Conservation (phyloP, 768 basidiomycete species). For the Leccinum barrowsii region DNA sequence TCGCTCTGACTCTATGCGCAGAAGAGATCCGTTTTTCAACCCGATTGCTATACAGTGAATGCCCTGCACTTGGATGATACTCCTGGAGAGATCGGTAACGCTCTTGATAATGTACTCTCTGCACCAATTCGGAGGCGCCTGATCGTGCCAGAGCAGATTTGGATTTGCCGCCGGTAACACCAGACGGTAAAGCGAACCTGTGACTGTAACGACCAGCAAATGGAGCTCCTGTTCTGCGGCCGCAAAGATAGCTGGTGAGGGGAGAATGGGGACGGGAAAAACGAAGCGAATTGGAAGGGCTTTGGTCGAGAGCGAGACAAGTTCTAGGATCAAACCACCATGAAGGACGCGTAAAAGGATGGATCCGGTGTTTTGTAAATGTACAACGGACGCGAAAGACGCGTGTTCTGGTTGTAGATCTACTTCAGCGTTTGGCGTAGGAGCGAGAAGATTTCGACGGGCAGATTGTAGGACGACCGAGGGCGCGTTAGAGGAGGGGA, state of each 20-base stretch:
- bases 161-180: constrained; percentile 57
- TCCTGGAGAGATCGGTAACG: constrained; percentile 39
- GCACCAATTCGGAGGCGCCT: constrained; percentile 52
- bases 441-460: constrained; percentile 50
- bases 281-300: constrained; percentile 70
- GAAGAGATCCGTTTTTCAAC: constrained; percentile 56
- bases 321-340: constrained; percentile 68
- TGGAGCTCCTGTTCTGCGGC: constrained; percentile 50
- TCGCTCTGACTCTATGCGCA: constrained; percentile 66
- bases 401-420: constrained; percentile 71
- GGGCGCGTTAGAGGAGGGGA: constrained; percentile 46
- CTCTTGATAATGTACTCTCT: constrained; percentile 67
- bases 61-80: constrained; percentile 64
- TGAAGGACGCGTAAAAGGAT: constrained; percentile 75
- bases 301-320: constrained; percentile 66
- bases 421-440: constrained; percentile 35
- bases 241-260: constrained; percentile 62
- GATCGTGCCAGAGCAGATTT: constrained; percentile 55
- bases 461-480: constrained; percentile 56
- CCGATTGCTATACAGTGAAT: constrained; percentile 63
- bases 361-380: constrained; percentile 56
- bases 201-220: constrained; percentile 62
- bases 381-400: constrained; percentile 53
- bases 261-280: constrained; percentile 66
- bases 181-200: constrained; percentile 71